Percentiles rank a stretch among this genome's conserved stretches.
Conservation (phyloP, 352 stramenopile genomes). For the Blastocystis hominis region DNA sequence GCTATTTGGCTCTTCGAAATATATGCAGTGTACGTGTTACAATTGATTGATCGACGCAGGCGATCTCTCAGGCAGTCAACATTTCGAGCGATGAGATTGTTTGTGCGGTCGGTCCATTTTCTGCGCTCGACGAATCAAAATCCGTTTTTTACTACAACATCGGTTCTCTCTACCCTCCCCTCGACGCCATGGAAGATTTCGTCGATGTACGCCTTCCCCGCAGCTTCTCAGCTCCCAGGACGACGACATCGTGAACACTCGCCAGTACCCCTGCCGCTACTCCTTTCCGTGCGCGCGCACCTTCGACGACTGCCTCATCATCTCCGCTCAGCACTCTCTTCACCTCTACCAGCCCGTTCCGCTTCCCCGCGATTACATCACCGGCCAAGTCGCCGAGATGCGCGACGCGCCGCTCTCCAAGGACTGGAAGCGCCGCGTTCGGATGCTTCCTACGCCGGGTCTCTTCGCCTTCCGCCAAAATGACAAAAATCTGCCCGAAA, state of each 20-base stretch:
- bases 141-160: conserved; percentile 43
- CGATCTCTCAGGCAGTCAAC: background rate
- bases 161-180: background rate
- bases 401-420: background rate
- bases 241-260: background rate
- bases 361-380: conserved; percentile 31
- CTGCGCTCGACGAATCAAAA: background rate
- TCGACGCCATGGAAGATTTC: background rate
- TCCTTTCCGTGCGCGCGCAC: background rate
- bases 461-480: background rate
- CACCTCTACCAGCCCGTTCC: conserved; percentile 38
- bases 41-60: background rate
- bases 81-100: background rate
- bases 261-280: conserved; percentile 17
- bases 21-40: background rate
- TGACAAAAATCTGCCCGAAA: background rate
- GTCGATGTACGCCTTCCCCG: background rate
- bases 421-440: conserved; percentile 21
- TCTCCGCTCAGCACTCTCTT: conserved; percentile 37
- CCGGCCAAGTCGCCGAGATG: background rate
- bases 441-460: background rate
- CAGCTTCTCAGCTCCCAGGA: background rate
- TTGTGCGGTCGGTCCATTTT: background rate
- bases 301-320: background rate
- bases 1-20: background rate